Evolutionary conservation across 2,329 filamentous ascomycete species (phyloP), one percentile per base, ranked within the genome.

Genomic region (Blumeria graminis): DNA sequence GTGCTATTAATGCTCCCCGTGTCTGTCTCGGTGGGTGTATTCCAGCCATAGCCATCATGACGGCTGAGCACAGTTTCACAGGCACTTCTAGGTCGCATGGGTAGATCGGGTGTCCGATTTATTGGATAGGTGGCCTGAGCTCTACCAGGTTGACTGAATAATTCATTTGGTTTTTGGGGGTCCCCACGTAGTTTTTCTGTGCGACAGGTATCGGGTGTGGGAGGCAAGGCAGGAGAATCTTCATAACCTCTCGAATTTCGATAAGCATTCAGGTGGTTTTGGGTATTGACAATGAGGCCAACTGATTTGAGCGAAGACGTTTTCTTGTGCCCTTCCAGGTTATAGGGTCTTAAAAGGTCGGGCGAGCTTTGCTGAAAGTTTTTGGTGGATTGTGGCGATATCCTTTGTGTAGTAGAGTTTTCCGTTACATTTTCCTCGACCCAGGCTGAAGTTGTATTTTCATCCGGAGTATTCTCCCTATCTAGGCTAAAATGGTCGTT

Each of bases 161-260:
- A 72, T 46, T 78, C 76, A 56, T 72, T 70, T 0, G 75, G 77
- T 52, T 69, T 71, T 59, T 76, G 70, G 58, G 71, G 74, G 13
- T 71, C 69, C 6, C 10, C 35, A 16, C 71, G 69, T 36, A 67
- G 58, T 1, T 64, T 67, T 41, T 59, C 63, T 5, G 64, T 67
- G 55, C 63, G 62, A 55, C 66, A 61, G 1, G 66, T 68, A 56
- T 68, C 66, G n/a, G 66, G 66, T 3, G 66, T 68, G 4, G 66
- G 66, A 55, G 66, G 66, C 13, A 68, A 59, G 6, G 56, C 56
- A 11, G 63, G 61, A 18, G 62, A 60, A 18, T 58, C 56, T 55
- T 71, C 58, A 62, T 69, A 66, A 69, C 71, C 16, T 22, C 28
- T 54, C 11, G 18, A 54, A 4, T 39, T 22, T 8, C n/a, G 22